Percentiles rank a stretch among this genome's conserved stretches.
phyloP scores from a whole-genome alignment of 495 filamentous ascomycete genomes.

The Penicillium samsonianum region DNA sequence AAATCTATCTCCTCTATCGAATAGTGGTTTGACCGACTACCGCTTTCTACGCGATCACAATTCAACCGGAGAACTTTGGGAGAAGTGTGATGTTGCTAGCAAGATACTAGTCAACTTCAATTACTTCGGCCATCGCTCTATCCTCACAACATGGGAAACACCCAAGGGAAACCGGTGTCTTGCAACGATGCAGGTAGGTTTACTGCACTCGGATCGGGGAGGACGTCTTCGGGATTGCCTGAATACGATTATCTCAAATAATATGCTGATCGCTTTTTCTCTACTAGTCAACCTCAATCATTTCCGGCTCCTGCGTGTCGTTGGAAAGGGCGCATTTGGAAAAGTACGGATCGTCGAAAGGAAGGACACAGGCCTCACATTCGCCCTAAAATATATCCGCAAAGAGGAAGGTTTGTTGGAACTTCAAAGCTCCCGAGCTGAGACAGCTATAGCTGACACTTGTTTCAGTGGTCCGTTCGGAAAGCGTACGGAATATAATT shows the following conservation, averaged over 20 bases:
- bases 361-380: slow-evolving; percentile 91
- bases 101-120: slow-evolving; percentile 25
- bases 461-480: slow-evolving; percentile 84
- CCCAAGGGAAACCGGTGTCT: slow-evolving; percentile 87
- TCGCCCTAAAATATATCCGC: slow-evolving; percentile 96
- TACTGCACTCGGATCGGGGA: not conserved
- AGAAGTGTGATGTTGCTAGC: slow-evolving; percentile 41
- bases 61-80: not conserved
- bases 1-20: not conserved
- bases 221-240: not conserved
- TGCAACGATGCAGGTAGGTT: slow-evolving; percentile 89
- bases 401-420: slow-evolving; percentile 88
- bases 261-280: slow-evolving; percentile 14
- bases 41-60: slow-evolving; percentile 2
- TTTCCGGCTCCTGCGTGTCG: slow-evolving; percentile 90
- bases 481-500: slow-evolving; percentile 97
- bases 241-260: not conserved
- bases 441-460: slow-evolving; percentile 2
- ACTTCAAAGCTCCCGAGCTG: slow-evolving; percentile 12
- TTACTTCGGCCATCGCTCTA: slow-evolving; percentile 22
- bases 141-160: slow-evolving; percentile 76
- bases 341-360: slow-evolving; percentile 98
- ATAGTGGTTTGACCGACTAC: not conserved
- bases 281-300: slow-evolving; percentile 89
- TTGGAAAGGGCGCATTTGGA: slow-evolving; percentile 96